Percentiles rank a stretch among this genome's conserved stretches.
Conservation (phyloP, 768 basidiomycete species). For the Tylopilus intermedius region DNA sequence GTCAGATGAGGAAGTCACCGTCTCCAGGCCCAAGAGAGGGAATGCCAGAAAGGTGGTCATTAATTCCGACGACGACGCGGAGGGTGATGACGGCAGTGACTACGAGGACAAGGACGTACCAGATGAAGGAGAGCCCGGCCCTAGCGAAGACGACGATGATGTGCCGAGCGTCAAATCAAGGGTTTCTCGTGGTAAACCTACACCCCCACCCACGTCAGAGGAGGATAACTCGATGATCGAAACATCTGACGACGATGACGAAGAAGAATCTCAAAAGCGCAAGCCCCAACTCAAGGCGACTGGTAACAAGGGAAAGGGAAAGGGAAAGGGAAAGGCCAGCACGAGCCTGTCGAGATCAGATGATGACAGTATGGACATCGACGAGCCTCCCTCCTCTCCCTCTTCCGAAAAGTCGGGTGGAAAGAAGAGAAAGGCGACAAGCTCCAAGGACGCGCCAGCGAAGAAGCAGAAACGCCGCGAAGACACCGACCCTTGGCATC, state of each 20-base stretch:
- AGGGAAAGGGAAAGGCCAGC: slow-evolving; percentile 15
- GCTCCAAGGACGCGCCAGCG: slow-evolving; percentile 30
- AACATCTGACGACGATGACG: slow-evolving; percentile 22
- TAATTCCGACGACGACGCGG: slow-evolving; percentile 52
- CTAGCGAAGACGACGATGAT: slow-evolving; percentile 26
- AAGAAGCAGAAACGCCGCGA: slow-evolving; percentile 63
- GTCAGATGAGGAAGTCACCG: slow-evolving; percentile 29
- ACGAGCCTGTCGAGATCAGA: slow-evolving; percentile 34
- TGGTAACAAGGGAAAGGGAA: slow-evolving; percentile 16
- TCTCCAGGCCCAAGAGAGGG: slow-evolving; percentile 35
- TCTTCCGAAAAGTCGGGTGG: slow-evolving; percentile 34
- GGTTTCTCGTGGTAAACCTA: slow-evolving; percentile 20
- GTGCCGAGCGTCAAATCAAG: slow-evolving; percentile 18
- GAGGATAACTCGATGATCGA: slow-evolving; percentile 26
- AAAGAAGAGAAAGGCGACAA: slow-evolving; percentile 42
- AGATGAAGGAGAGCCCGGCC: slow-evolving; percentile 24
- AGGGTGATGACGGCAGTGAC: slow-evolving; percentile 22
- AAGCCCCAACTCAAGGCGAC: slow-evolving; percentile 21
- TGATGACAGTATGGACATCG: slow-evolving; percentile 54
- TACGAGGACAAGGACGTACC: slow-evolving; percentile 27
- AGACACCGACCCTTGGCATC: slow-evolving; percentile 72
- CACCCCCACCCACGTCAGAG: slow-evolving; percentile 30
- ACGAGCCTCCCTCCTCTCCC: slow-evolving; percentile 38
- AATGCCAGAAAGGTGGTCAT: slow-evolving; percentile 36
- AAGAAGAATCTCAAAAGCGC: slow-evolving; percentile 31